These are phyloP conservation scores for Hypoxylon crocopeplum DNA, from an alignment of 495 filamentous ascomycete genomes.

Conservation along the genomic window DNA sequence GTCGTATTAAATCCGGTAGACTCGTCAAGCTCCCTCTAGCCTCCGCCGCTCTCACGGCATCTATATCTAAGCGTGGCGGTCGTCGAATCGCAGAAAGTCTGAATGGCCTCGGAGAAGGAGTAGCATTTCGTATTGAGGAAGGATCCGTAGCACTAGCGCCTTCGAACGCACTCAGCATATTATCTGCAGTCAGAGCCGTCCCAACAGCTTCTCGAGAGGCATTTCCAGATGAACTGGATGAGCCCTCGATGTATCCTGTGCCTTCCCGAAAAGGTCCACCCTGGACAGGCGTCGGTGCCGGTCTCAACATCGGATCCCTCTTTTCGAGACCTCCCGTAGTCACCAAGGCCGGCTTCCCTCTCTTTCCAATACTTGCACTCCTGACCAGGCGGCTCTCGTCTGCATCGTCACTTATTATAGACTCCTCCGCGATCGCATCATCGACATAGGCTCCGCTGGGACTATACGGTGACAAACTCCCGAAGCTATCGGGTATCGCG, in stretches of 20 bases:
- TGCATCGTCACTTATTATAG: conserved; percentile 59
- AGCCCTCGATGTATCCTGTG: conserved; percentile 52
- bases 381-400: conserved; percentile 73
- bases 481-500: conserved; percentile 77
- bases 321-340: conserved; percentile 53
- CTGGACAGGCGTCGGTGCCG: conserved; percentile 45
- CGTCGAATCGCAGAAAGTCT: conserved; percentile 63
- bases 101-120: conserved; percentile 49
- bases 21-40: conserved; percentile 87
- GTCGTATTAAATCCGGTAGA: conserved; percentile 85
- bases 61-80: conserved; percentile 79
- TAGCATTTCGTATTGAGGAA: conserved; percentile 34
- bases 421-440: conserved; percentile 57
- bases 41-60: conserved; percentile 79
- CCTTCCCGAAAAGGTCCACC: conserved; percentile 45
- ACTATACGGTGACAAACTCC: conserved; percentile 49
- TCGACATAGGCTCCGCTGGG: conserved; percentile 53
- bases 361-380: conserved; percentile 78
- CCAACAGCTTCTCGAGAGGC: conserved; percentile 32
- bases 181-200: conserved; percentile 43
- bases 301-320: conserved; percentile 35
- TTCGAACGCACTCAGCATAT: conserved; percentile 53
- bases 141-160: conserved; percentile 52
- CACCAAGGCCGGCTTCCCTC: conserved; percentile 74
- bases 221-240: conserved; percentile 49